phyloP scores from a whole-genome alignment of 345 rosid species.

The Eutrema heterophyllum region DNA sequence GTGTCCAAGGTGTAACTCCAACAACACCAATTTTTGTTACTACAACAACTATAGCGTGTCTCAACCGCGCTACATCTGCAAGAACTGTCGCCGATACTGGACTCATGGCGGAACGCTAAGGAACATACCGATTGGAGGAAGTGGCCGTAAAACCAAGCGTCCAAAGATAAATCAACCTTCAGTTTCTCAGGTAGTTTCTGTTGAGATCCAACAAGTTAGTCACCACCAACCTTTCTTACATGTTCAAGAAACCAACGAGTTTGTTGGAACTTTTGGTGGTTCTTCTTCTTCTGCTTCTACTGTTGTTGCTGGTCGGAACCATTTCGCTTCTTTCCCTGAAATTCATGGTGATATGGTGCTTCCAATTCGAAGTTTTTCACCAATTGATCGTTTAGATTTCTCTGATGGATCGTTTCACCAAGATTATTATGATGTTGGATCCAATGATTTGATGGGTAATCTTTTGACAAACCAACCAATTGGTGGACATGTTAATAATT shows the following conservation, averaged over 20 bases:
- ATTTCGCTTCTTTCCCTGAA: neutral
- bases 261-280: neutral
- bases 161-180: neutral
- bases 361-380: neutral
- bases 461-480: neutral
- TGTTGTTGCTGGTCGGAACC: neutral
- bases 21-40: conserved; percentile 23
- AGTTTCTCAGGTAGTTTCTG: neutral
- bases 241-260: conserved; percentile 2
- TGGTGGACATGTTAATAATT: neutral
- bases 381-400: neutral
- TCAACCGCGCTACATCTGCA: conserved; percentile 26
- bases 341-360: neutral
- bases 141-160: neutral
- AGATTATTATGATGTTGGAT: neutral
- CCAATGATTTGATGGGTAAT: conserved; percentile 8
- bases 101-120: conserved; percentile 23
- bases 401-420: neutral
- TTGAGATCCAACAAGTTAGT: neutral
- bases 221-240: neutral
- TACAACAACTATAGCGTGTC: conserved; percentile 18
- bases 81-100: conserved; percentile 23
- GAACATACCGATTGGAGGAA: conserved; percentile 24
- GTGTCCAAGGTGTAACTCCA: conserved; percentile 17
- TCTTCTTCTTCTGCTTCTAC: neutral